phyloP scores from a whole-genome alignment of 257 asterid genomes.

The Solanum etuberosum region DNA sequence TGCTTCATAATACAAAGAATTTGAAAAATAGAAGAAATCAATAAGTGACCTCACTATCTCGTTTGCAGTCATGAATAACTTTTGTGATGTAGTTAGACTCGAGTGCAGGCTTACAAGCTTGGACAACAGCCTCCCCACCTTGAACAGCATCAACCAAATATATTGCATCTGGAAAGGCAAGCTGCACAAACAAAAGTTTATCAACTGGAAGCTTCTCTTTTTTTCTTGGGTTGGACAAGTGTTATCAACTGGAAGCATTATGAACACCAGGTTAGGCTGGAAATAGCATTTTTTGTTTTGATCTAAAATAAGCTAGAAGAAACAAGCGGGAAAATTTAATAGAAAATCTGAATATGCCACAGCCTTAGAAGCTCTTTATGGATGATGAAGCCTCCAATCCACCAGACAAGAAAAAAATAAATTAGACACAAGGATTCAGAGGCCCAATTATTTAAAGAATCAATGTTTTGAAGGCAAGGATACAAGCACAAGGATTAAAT shows the following conservation, averaged over 20 bases:
- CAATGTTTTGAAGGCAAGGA: not conserved
- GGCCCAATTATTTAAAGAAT: not conserved
- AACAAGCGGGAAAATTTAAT: not conserved
- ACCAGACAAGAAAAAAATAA: not conserved
- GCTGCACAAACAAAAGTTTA: slow-evolving; percentile 35
- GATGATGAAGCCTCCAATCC: not conserved
- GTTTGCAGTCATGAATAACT: slow-evolving; percentile 97
- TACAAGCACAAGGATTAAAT: not conserved
- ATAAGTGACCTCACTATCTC: slow-evolving; percentile 96
- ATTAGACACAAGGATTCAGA: not conserved
- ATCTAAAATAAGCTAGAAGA: not conserved
- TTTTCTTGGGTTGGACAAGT: not conserved
- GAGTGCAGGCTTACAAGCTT: slow-evolving; percentile 98
- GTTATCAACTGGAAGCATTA: not conserved
- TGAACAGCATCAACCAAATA: slow-evolving; percentile 93
- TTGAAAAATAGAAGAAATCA: slow-evolving; percentile 16
- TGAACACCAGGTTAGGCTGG: not conserved
- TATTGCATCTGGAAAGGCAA: slow-evolving; percentile 84
- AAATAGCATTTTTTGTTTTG: not conserved
- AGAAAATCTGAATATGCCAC: not conserved
- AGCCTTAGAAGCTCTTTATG: not conserved
- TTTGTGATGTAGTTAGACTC: slow-evolving; percentile 87
- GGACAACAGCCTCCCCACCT: slow-evolving; percentile 73
- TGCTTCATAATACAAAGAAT: slow-evolving; percentile 3
- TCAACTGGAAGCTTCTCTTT: not conserved